phyloP scores from a whole-genome alignment of 2,329 filamentous ascomycete species.

The Taxawa tesnikishii region DNA sequence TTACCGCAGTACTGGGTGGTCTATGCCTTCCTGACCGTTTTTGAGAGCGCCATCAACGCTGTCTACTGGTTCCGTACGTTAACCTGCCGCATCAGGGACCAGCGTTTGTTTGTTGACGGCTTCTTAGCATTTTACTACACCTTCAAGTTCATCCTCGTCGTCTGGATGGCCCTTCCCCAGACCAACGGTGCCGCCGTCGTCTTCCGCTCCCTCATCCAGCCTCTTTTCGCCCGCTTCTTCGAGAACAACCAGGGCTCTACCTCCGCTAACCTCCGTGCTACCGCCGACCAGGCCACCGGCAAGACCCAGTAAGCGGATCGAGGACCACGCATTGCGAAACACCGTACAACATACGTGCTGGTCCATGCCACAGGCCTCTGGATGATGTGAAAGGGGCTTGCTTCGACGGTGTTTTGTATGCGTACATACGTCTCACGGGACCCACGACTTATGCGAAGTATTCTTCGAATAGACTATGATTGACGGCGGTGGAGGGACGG shows the following conservation, averaged over 20 bases:
- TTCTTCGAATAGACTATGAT: too few species aligned
- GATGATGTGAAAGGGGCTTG: too few species aligned
- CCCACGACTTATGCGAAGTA: too few species aligned
- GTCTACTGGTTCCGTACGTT: constrained; percentile 71
- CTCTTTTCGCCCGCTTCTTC: constrained; percentile 91
- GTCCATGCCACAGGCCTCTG: too few species aligned
- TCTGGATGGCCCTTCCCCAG: constrained; percentile 94
- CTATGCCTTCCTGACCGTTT: constrained; percentile 68
- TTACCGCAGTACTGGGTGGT: constrained; percentile 68
- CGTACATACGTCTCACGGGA: too few species aligned
- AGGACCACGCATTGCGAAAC: too few species aligned
- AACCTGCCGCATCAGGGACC: not conserved
- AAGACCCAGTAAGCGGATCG: constrained; percentile 16
- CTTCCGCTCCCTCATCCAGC: constrained; percentile 91
- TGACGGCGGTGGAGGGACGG: too few species aligned
- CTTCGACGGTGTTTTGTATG: too few species aligned
- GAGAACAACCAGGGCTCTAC: constrained; percentile 53
- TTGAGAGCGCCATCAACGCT: constrained; percentile 72
- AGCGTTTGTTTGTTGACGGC: constrained; percentile 9
- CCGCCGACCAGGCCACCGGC: constrained; percentile 51
- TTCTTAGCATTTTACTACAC: constrained; percentile 84
- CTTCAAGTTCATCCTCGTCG: constrained; percentile 95
- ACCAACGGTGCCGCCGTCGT: constrained; percentile 95
- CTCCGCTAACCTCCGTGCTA: constrained; percentile 75
- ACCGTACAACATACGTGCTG: too few species aligned